Base-by-base conservation (phyloP, 2,329 filamentous ascomycete genomes). In the Acarospora socialis region DNA sequence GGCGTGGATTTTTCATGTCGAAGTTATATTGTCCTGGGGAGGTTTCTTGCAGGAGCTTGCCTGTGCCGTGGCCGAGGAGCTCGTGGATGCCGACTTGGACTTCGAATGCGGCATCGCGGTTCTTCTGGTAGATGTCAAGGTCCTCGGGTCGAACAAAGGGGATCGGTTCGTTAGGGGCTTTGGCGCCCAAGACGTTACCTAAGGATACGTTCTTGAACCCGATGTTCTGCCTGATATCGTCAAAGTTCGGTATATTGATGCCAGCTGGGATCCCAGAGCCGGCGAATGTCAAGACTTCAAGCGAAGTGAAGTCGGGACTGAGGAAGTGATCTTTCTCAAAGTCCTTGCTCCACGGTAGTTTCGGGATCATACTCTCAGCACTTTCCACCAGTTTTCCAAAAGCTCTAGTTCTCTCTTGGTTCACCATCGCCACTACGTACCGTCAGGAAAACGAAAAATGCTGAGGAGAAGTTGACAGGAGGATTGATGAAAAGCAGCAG, bases 301-400 rank as follows among this genome's bases (percentile, higher is more conserved):
- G 66, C 7, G 81, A 90, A 0, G 90, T 95, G 51, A 98, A 98
- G 53, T 98, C 90, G 0, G 90, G 90, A 32, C 82, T 87, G 21
- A 92, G 59, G 56, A 98, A 98, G 49, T 80, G 84, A 61, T 94
- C 86, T 57, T 95, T 95, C 53, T 98, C 90, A 43, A 95, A 98
- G 1, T 82, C 80, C 28, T 71, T 69, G 21, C 66, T 63, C 90
- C 90, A 98, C 0, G 90, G 90, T 9, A 98, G 63, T 40, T 92
- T 73, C 5, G 84, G 82, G 31, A 98, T 94, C 51, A 93, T 76
- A 27, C 65, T 63, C 7, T 84, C 79, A 0, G 90, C 86, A 16
- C 76, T 76, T 13, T 76, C 68, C 4, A 95, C 90, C 1, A 95
- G 70, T 44, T 80, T 77, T 5, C 78, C 79, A 50, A 95, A 95